A percentile compares a stretch with the other conserved stretches of the same genome.
Evolutionary conservation across 2,329 filamentous ascomycete species (phyloP).

Genomic region (Phialocephala subalpina): DNA sequence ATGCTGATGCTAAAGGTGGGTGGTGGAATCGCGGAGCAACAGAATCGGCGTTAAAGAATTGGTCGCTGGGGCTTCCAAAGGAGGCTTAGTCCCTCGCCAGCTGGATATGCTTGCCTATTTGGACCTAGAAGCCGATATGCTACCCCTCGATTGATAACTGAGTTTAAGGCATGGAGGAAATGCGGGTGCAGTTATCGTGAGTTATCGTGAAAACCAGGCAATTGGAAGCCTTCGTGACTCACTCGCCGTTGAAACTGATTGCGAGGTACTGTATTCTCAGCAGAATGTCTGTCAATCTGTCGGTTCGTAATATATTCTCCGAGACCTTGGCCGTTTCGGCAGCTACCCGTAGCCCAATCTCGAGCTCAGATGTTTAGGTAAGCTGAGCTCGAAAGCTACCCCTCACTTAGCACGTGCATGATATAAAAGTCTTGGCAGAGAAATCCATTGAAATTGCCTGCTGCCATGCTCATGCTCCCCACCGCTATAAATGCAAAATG

Average conservation of each 20-base stretch:
- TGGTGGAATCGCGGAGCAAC: not conserved
- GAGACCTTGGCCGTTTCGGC: not conserved
- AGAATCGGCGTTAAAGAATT: not conserved
- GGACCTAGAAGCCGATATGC: slow-evolving; percentile 4
- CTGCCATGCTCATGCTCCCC: not conserved
- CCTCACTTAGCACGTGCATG: slow-evolving; percentile 10
- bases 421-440: not conserved
- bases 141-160: slow-evolving; percentile 5
- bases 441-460: not conserved
- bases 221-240: not conserved
- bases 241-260: not conserved
- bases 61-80: not conserved
- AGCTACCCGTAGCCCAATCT: not conserved
- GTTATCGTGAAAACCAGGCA: not conserved
- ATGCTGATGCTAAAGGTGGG: slow-evolving; percentile 1
- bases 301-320: not conserved
- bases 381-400: not conserved
- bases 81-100: not conserved
- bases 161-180: not conserved
- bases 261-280: not conserved
- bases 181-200: not conserved
- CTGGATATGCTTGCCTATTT: slow-evolving; percentile 1
- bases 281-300: not conserved
- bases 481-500: slow-evolving; percentile 10
- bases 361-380: not conserved